phyloP scores from a whole-genome alignment of 1,139 yeast genomes.

The Taiozyma sp. region DNA sequence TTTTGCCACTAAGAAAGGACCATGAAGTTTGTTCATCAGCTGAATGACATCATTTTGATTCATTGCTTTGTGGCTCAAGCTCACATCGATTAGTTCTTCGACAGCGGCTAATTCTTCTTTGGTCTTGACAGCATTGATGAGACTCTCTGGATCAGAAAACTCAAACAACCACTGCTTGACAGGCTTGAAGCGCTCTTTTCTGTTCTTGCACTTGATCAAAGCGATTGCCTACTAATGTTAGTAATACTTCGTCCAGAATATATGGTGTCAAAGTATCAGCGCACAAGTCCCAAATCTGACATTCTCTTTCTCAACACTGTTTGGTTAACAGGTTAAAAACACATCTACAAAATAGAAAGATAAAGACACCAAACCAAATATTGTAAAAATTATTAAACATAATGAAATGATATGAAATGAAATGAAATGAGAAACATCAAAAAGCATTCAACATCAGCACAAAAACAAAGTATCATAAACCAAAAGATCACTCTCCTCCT shows the following conservation, averaged over 20 bases:
- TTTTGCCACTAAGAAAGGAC: background rate
- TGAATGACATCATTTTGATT: background rate
- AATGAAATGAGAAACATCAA: background rate
- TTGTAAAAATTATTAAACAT: too few species aligned
- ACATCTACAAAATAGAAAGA: too few species aligned
- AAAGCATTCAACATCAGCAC: background rate
- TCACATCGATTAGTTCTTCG: background rate
- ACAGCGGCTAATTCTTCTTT: background rate
- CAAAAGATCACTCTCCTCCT: background rate
- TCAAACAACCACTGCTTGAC: background rate
- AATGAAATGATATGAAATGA: too few species aligned
- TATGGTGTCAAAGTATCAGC: too few species aligned
- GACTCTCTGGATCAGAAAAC: background rate
- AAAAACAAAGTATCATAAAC: too few species aligned
- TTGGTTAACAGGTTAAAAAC: too few species aligned
- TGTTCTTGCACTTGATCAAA: slow-evolving; percentile 6
- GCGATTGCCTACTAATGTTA: slow-evolving; percentile 3
- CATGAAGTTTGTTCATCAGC: background rate
- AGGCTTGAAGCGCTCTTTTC: background rate
- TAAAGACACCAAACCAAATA: too few species aligned
- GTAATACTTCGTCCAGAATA: too few species aligned
- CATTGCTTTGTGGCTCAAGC: background rate
- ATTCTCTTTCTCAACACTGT: background rate
- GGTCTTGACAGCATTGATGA: background rate
- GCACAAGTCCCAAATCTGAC: background rate